These are phyloP conservation scores for Paralagenidium karlingii DNA, from an alignment of 352 stramenopile species.

Conservation along the genomic window DNA sequence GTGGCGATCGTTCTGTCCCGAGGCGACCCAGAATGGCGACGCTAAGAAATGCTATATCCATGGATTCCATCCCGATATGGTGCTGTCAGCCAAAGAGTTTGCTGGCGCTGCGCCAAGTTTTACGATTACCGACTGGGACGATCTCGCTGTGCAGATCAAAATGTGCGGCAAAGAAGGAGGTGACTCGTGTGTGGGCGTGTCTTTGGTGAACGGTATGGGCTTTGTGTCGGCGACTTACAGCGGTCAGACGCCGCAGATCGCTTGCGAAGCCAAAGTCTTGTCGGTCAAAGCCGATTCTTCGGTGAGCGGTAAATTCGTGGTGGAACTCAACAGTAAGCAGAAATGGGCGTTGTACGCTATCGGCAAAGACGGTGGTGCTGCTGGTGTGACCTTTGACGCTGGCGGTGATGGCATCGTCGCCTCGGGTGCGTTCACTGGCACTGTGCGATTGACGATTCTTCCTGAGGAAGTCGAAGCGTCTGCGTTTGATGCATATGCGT, in stretches of 20 bases:
- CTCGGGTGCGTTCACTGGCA: slow-evolving; percentile 23
- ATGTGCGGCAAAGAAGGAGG: slow-evolving; percentile 34
- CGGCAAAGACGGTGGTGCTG: slow-evolving; percentile 13
- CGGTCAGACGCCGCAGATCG: slow-evolving; percentile 31
- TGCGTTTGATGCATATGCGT: slow-evolving; percentile 39
- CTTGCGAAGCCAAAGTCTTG: slow-evolving; percentile 4
- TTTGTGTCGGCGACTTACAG: slow-evolving; percentile 54
- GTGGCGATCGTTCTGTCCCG: slow-evolving; percentile 47
- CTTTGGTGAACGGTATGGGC: slow-evolving; percentile 58
- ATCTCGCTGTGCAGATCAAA: slow-evolving; percentile 39
- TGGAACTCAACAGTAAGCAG: slow-evolving; percentile 51
- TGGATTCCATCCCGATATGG: slow-evolving; percentile 40
- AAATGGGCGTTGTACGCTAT: slow-evolving; percentile 58
- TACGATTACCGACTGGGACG: slow-evolving; percentile 38
- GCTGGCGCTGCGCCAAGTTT: not conserved
- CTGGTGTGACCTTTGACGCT: slow-evolving; percentile 15
- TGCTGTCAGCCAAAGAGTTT: slow-evolving; percentile 47
- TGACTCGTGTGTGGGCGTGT: slow-evolving; percentile 14
- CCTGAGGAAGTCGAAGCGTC: slow-evolving; percentile 16
- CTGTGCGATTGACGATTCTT: slow-evolving; percentile 40
- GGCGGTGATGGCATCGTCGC: slow-evolving; percentile 21
- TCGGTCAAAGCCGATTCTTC: slow-evolving; percentile 10
- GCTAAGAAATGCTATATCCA: slow-evolving; percentile 41
- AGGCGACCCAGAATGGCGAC: slow-evolving; percentile 14
- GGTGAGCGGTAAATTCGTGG: slow-evolving; percentile 11